Evolutionary conservation across 768 basidiomycete genomes (phyloP), one percentile per base, ranked within the genome.

Genomic region (Hericium erinaceus): DNA sequence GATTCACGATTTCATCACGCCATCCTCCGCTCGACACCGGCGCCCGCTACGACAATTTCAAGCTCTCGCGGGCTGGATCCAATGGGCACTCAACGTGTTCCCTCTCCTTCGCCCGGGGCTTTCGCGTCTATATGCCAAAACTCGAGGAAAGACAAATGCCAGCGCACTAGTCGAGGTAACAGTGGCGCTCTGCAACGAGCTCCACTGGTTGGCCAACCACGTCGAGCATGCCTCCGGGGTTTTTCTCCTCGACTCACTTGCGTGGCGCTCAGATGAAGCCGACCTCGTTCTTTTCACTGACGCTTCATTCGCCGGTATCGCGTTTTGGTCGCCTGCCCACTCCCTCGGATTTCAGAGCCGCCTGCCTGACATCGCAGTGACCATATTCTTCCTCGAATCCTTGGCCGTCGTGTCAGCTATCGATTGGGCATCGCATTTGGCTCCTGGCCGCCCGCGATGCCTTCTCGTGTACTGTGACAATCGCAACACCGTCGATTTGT

Each of bases 141-240:
- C 70, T 1, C 28, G 48, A 0, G 68, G 68, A 0, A 70, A 72
- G 49, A n/a, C 39, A 0, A 33, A 56, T 9, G 33, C 59, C 0
- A 20, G 55, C 26, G 57, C 60, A 0, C 26, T 18, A 0, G 50
- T 77, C 1, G 69, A 59, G 33, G 44, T 75, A 39, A 77, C 73
- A 54, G 59, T 55, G 0, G 40, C 51, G 0, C 58, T 77, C 22
- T 38, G 55, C 0, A 41, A 53, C 0, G 74, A 77, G 22, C 57
- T 75, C 5, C 0, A 0, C 0, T 80, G 78, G 77, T 62, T 74
- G 1, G 51, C 50, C 0, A 26, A 64, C 7, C 68, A 70, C 39
- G 11, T 39, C 0, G 48, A 51, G 10, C 15, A 18, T 10, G 57
- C 51, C 56, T 15, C 10, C 0, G 44, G 55, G 18, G 56, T 63